Evolutionary conservation across 2,329 filamentous ascomycete species (phyloP), one percentile per base, ranked within the genome.

Genomic region (Microcyclosporella mali): DNA sequence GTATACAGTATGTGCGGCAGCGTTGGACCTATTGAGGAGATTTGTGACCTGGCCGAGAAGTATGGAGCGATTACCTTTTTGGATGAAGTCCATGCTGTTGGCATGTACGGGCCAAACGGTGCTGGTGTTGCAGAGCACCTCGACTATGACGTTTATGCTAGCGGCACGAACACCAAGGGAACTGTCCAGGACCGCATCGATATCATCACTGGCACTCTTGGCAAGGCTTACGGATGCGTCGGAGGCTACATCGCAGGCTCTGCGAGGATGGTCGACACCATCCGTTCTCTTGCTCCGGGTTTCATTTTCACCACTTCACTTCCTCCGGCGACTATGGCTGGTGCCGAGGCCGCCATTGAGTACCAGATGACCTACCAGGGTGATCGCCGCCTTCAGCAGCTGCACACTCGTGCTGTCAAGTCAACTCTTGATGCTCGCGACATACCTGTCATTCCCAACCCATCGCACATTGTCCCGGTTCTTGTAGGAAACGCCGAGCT

Each of bases 1-100:
- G 92, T 98, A 3, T 98, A 98, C 71, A 95, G 88, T 72, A 98
- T 98, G 92, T 98, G 92, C 63, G 92, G 92, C 50, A 95, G 88
- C 12, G 87, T 98, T 63, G 92, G 88, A 0, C 92, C 92, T 1
- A 98, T 98, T 56, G 87, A 89, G 69, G 84, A 84, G 62, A 97
- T 98, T 50, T 97, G 90, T 65, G 88, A 98, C 63, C 72, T 98
- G 41, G 90, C 92, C 8, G 89, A 97, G 51, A 95, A 95, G 72
- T 98, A 98, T 64, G 92, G 92, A 46, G 92, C 92, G 30, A 82
- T 98, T 52, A 98, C 92, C 57, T 98, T 98, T 67, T 74, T 95
- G 63, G 92, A 98, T 64, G 92, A 98, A 79, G 92, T 98, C 49
- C 92, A 98, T 70, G 92, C 92, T 33, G 92, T 98, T 16, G 92